phyloP scores from a whole-genome alignment of 345 rosid genomes.

The Passiflora organensis region DNA sequence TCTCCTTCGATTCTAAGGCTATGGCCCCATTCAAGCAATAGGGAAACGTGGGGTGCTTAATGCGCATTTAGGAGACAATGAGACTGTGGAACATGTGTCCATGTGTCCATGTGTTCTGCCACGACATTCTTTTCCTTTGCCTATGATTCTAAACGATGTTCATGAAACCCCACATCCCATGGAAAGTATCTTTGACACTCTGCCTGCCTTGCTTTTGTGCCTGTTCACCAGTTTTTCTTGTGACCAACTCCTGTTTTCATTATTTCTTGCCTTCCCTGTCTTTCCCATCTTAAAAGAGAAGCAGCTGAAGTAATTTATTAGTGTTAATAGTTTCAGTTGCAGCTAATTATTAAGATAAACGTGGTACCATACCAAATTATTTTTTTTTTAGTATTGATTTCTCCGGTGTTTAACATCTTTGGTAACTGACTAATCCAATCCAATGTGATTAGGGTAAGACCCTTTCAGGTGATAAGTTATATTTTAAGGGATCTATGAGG shows the following conservation, averaged over 20 bases:
- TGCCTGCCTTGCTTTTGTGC: background rate
- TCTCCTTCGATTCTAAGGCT: background rate
- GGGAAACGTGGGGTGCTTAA: background rate
- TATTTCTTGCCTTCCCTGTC: background rate
- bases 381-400: too few species aligned
- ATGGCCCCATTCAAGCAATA: background rate
- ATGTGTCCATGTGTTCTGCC: background rate
- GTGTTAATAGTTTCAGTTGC: too few species aligned
- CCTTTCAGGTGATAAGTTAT: too few species aligned
- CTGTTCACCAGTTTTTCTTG: background rate
- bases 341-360: background rate
- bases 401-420: too few species aligned
- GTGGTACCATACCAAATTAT: too few species aligned
- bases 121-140: constrained; percentile 2
- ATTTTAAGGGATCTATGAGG: background rate
- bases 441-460: too few species aligned
- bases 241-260: background rate
- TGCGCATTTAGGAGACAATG: background rate
- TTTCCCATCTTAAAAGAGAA: background rate
- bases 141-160: background rate
- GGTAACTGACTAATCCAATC: too few species aligned
- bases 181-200: background rate
- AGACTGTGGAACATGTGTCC: background rate
- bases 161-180: constrained; percentile 1
- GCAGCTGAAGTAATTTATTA: too few species aligned